Evolutionary conservation across 23 red algal genomes (phyloP).

Genomic region (Gracilaria caudata): DNA sequence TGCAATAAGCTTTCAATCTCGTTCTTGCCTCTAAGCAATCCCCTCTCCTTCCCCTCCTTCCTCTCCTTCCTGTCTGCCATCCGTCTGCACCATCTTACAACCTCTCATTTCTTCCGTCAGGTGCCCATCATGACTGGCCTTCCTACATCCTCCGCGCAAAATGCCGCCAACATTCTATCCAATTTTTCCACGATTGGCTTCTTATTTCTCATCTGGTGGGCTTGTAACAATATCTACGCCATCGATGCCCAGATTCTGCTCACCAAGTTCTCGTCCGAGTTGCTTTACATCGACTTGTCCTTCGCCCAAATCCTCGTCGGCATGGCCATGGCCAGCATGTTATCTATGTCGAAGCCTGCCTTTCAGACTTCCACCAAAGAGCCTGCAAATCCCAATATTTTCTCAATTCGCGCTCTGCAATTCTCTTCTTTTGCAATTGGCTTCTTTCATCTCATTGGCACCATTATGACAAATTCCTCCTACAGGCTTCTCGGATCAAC

Average conservation of each 20-base stretch:
- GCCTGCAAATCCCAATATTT: background rate
- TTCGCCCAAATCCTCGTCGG: constrained; percentile 26
- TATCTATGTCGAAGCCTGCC: constrained; percentile 2
- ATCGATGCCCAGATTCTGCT: constrained; percentile 37
- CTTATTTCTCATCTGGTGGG: constrained; percentile 21
- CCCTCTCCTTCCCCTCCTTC: no score
- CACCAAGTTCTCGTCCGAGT: constrained; percentile 18
- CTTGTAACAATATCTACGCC: constrained; percentile 26
- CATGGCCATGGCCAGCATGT: constrained; percentile 10
- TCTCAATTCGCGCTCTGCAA: background rate
- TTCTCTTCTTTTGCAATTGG: constrained; percentile 2
- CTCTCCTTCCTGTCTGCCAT: background rate
- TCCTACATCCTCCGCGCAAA: background rate
- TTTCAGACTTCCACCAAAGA: background rate
- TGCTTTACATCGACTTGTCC: constrained; percentile 20
- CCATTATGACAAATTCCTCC: constrained; percentile 35
- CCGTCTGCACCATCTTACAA: no score
- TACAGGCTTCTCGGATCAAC: constrained; percentile 36
- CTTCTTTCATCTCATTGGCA: constrained; percentile 27
- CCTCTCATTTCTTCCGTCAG: background rate
- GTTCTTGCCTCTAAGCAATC: no score
- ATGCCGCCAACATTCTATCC: background rate
- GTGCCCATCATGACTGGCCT: background rate
- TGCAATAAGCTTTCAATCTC: no score
- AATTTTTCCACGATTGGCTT: background rate